Conservation (phyloP, 352 stramenopile genomes). For the Phytopythium kandeliae region DNA sequence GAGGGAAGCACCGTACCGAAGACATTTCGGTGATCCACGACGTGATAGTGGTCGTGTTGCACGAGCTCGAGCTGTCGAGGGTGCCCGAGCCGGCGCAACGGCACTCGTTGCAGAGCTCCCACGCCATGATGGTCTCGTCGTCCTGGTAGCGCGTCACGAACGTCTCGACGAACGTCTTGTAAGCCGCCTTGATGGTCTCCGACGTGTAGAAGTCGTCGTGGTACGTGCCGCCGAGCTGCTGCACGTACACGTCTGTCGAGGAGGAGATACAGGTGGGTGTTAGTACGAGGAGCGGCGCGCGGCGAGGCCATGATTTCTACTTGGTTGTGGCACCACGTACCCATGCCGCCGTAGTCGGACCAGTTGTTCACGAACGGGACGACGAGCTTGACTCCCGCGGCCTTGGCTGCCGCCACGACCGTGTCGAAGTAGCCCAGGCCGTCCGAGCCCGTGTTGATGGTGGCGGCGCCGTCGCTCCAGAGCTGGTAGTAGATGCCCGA, state of each 20-base stretch:
- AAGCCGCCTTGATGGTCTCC: slow-evolving; percentile 20
- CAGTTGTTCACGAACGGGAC: slow-evolving; percentile 32
- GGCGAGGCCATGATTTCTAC: too few species aligned
- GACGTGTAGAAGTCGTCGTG: slow-evolving; percentile 30
- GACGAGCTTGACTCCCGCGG: slow-evolving; percentile 26
- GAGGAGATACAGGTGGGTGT: background rate
- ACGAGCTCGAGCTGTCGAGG: slow-evolving; percentile 17
- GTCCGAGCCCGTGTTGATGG: slow-evolving; percentile 20
- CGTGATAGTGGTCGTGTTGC: slow-evolving; percentile 16
- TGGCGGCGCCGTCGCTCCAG: slow-evolving; percentile 20
- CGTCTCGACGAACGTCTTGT: slow-evolving; percentile 24
- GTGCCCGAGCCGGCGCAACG: slow-evolving; percentile 20
- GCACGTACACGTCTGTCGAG: slow-evolving; percentile 17
- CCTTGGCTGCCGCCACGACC: slow-evolving; percentile 22
- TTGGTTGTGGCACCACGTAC: too few species aligned
- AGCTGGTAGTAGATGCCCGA: slow-evolving; percentile 26
- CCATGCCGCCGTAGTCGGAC: slow-evolving; percentile 28
- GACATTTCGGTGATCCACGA: slow-evolving; percentile 30
- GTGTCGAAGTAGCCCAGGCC: slow-evolving; percentile 26
- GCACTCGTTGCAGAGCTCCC: slow-evolving; percentile 21
- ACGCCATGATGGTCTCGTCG: slow-evolving; percentile 22
- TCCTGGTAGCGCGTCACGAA: slow-evolving; percentile 16
- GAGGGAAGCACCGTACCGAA: slow-evolving; percentile 9
- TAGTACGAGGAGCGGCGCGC: too few species aligned
- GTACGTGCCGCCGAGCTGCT: slow-evolving; percentile 22